phyloP scores from a whole-genome alignment of 1,139 yeast species.

The Trichomonascaceae sp. region DNA sequence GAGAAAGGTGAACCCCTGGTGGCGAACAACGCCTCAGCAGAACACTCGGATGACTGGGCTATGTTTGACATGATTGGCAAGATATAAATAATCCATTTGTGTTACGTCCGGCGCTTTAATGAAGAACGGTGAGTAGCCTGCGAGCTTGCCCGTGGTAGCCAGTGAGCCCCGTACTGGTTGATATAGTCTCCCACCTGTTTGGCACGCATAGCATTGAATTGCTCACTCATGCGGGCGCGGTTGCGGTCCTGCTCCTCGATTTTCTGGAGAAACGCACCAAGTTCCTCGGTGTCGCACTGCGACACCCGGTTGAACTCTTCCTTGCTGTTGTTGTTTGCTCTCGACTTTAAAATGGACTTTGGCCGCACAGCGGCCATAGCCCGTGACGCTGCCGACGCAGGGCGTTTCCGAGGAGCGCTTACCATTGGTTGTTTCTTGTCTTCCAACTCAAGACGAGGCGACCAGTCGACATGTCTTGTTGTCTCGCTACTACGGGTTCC shows the following conservation, averaged over 20 bases:
- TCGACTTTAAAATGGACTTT: slow-evolving; percentile 4
- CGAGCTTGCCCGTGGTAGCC: too few relatives aligned
- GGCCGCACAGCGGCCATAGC: too few relatives aligned
- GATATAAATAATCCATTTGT: slow-evolving; percentile 1
- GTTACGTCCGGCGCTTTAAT: neutral
- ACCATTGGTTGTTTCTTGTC: too few relatives aligned
- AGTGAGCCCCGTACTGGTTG: too few relatives aligned
- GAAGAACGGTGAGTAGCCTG: too few relatives aligned
- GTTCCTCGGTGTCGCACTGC: slow-evolving; percentile 1
- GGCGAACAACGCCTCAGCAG: slow-evolving; percentile 4
- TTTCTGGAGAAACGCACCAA: slow-evolving; percentile 2
- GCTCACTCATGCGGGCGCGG: neutral
- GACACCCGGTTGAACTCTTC: slow-evolving; percentile 2
- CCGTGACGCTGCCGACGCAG: too few relatives aligned
- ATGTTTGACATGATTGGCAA: slow-evolving; percentile 31
- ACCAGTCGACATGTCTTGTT: neutral
- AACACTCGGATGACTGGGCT: slow-evolving; percentile 24
- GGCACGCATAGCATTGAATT: neutral
- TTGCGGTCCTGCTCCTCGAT: neutral
- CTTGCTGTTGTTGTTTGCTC: slow-evolving; percentile 2
- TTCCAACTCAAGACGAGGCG: neutral
- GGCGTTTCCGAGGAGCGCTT: too few relatives aligned
- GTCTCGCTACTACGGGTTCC: too few relatives aligned
- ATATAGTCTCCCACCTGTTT: slow-evolving; percentile 1
- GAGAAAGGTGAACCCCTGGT: slow-evolving; percentile 33